Base-by-base conservation (phyloP, 768 basidiomycete genomes). In the Tephrocybe sp. region DNA sequence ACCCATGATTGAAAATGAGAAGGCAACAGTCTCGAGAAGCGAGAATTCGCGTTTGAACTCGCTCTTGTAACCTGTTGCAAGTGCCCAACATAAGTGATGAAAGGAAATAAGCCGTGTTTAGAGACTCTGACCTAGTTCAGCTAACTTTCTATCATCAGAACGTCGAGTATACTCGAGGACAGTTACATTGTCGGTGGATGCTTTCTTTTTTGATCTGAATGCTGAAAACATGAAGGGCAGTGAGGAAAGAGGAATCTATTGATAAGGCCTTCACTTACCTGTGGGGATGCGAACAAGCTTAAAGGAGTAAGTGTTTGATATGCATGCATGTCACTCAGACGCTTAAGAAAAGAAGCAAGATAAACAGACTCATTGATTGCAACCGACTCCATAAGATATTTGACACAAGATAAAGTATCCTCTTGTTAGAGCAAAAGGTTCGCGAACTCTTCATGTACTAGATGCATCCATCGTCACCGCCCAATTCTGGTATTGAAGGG, bases 21-120 rank as follows among this genome's bases (percentile, higher is more conserved):
- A 87, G 0, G 81, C 80, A 18, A 84, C 68, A 1, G 83, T 84
- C 66, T 86, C 83, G 9, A 84, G 44, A 31, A 81, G 69, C 78
- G 85, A 82, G 61, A 89, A 88, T 64, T 88, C 84, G 45, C 87
- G 81, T 60, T 72, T 83, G 67, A 89, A 87, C 65, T 87, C 84
- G 61, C 76, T 74, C 69, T 76, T 86, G 63, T 88, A 89, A 3
- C 48, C 48, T 49, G 21, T 9, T 7, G 31, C 34, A 27, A n/a
- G n/a, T n/a, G n/a, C n/a, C 21, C 18, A 18, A 9, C 4, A 47
- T 11, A 16, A 9, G 34, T 1, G 3, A 11, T 11, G 12, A 34
- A 18, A 5, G 15, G 27, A 15, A 41, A 1, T 4, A 19, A 16
- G 24, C 24, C 2, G 30, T 35, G 25, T 3, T 24, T 13, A 11